Evolutionary conservation across 768 basidiomycete species (phyloP), one percentile per base, ranked within the genome.

Genomic region (Amanita muscaria): DNA sequence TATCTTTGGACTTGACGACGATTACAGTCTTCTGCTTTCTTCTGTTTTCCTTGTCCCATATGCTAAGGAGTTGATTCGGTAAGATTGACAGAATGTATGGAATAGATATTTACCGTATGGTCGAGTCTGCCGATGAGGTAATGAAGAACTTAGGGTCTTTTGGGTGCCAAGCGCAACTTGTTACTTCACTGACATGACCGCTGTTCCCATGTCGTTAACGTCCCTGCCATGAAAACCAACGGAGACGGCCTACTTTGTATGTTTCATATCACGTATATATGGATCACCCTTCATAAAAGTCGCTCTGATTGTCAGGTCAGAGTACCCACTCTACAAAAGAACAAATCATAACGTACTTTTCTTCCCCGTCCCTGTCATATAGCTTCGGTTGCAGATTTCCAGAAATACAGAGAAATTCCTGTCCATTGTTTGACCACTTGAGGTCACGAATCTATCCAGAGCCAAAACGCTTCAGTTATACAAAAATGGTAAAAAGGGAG

Each of bases 211-310:
- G 31, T 40, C 19, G 27, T 24, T n/a, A 51, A 40, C 15, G 49
- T 33, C 14, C 6, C 31, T 33, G 30, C 23, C 41, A 32, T 32
- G 41, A 33, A 23, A 29, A 8, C 19, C 7, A 41, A 42, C 31
- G 29, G 12, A 49, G 7, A 11, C 14, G 39, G 69, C 91, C 52
- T 55, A 94, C 94, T 84, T 75, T n/a, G 96, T 99, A 59, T 98
- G 84, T 64, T 90, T 90, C 88, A 99, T 93, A 65, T 99, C 96
- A 45, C 96, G 84, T 53, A 99, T 88, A 61, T 98, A 99, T 48
- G 88, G 89, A 65, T 99, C 96, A 25, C 96, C 96, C 66, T 98
- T 98, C 58, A 90, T 72, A 61, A 75, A 84, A 47, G 81, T 81
- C 50, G 80, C 79, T 64, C 86, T 85, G 56, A 46, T 44, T 55